These are phyloP conservation scores for Asclepias syriaca DNA, from an alignment of 257 asterid genomes.

Conservation along the genomic window DNA sequence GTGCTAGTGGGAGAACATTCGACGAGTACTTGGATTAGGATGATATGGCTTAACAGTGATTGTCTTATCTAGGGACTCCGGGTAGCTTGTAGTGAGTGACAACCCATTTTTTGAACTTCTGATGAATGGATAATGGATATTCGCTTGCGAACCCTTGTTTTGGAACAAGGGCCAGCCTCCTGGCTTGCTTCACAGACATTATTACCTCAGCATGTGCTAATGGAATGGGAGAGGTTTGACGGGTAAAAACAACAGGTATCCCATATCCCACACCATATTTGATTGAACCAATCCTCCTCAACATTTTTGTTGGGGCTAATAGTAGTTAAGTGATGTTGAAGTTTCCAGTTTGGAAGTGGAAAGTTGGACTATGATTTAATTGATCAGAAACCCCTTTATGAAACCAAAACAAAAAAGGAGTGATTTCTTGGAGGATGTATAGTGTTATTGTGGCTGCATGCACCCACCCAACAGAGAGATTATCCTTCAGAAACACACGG, in stretches of 20 bases:
- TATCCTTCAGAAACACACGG: not conserved
- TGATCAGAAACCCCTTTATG: not conserved
- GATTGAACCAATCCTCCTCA: not conserved
- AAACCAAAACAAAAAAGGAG: not conserved
- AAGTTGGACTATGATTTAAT: slow-evolving; percentile 7
- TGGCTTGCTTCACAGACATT: not conserved
- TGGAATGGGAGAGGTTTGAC: not conserved
- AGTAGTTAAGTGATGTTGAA: not conserved
- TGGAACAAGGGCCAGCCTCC: not conserved
- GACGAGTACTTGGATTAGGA: slow-evolving; percentile 17
- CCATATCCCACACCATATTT: not conserved
- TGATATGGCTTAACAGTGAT: not conserved
- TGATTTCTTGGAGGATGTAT: not conserved
- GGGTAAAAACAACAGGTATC: too few relatives aligned
- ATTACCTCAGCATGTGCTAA: not conserved
- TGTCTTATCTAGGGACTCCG: not conserved
- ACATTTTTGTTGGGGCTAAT: not conserved
- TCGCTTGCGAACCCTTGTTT: not conserved
- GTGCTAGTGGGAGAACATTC: slow-evolving; percentile 18
- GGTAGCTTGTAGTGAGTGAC: not conserved
- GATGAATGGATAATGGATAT: slow-evolving; percentile 4
- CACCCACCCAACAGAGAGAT: slow-evolving; percentile 3
- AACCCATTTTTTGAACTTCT: not conserved
- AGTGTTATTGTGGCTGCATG: slow-evolving; percentile 9
- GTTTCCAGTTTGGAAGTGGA: slow-evolving; percentile 2